phyloP scores from a whole-genome alignment of 495 filamentous ascomycete genomes.

The Hypoxylon intermedium region DNA sequence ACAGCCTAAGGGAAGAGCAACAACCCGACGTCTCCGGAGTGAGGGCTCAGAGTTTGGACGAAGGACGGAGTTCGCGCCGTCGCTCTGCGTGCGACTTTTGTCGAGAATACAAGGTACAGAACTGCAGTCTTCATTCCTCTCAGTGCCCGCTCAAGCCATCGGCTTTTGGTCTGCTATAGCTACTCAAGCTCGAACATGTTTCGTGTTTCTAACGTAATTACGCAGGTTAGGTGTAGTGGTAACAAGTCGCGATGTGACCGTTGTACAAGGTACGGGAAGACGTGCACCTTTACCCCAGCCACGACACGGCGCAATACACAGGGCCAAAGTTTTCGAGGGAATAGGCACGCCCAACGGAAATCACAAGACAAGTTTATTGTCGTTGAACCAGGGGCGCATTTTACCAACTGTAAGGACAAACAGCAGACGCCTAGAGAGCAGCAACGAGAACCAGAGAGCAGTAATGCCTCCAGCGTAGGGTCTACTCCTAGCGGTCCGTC shows the following conservation, averaged over 20 bases:
- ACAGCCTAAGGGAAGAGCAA: neutral
- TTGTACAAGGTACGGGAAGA: neutral
- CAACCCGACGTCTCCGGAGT: neutral
- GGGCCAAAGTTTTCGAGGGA: neutral
- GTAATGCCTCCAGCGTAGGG: neutral
- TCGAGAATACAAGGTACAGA: conserved; percentile 1
- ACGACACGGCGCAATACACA: neutral
- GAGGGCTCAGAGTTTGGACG: neutral
- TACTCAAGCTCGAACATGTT: neutral
- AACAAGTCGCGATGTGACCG: conserved; percentile 1
- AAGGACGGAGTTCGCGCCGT: neutral
- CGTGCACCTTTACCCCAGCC: neutral
- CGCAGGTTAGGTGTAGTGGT: neutral
- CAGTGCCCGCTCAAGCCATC: neutral
- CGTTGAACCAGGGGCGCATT: neutral
- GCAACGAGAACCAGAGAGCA: neutral
- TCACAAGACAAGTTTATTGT: neutral
- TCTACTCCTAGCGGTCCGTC: neutral
- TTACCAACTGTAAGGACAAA: neutral
- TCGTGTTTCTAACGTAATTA: neutral
- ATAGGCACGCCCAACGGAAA: neutral
- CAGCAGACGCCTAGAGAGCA: neutral
- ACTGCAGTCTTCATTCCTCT: neutral
- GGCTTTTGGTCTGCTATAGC: neutral
- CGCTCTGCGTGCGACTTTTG: neutral